Evolutionary conservation across 179 eudicot species (phyloP), one percentile per base, ranked within the genome.

Genomic region (Spergularia azorica): DNA sequence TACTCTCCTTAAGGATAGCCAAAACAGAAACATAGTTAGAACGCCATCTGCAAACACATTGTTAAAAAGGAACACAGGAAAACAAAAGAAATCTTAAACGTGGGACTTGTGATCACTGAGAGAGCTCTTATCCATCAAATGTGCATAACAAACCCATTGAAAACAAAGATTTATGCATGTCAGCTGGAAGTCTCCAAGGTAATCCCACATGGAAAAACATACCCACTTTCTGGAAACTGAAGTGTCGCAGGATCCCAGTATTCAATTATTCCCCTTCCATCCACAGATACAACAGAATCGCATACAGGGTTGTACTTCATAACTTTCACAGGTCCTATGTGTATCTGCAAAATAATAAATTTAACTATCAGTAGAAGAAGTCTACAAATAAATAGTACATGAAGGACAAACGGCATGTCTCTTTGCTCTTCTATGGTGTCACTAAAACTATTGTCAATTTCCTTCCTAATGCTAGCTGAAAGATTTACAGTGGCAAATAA

Each of bases 211-310:
- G 14, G 48, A 72, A 67, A 63, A 67, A 83, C 91, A 71, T 82
- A 95, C 98, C 90, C 90, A 52, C 81, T 83, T 66, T 89, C 97
- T 3, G 97, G 96, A 82, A 95, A 91, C 79, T 86, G 76, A 78
- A 95, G 95, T 16, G 97, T 86, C 12, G 81, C 76, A 70, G 98
- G 89, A 80, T 86, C 80, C 98, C 98, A 95, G 78, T 93, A 95
- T 84, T 95, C 98, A 63, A 95, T 84, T 68, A 95, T 87, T 80
- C 98, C 98, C 83, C 85, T 91, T 58, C 81, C 87, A 85, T 95
- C 98, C 38, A 87, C 92, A 80, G 98, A 95, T 79, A 95, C 84
- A 72, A 95, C 92, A 21, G 95, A 80, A 80, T 93, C 94, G 70
- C 84, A 88, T 68, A 73, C 84, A 56, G 83, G 89, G 80, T 91